phyloP scores from a whole-genome alignment of 352 stramenopile species.

The Aphanomyces stellatus region DNA sequence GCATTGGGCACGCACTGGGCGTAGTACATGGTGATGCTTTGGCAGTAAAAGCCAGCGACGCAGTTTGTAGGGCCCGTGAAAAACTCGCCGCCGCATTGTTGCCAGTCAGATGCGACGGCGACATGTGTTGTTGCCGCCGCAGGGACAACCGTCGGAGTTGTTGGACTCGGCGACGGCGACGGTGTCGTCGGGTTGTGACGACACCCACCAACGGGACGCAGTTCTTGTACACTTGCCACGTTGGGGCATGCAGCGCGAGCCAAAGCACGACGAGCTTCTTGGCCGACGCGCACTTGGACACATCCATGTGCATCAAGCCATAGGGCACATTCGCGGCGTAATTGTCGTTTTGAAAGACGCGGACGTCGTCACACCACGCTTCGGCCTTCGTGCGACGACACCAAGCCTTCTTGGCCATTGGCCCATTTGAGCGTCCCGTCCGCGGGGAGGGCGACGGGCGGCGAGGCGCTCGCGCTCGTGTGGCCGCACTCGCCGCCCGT shows the following conservation, averaged over 20 bases:
- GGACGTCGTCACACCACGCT: conserved; percentile 5
- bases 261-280: conserved; percentile 8
- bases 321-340: not conserved
- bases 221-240: not conserved
- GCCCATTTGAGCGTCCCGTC: conserved; percentile 10
- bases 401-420: not conserved
- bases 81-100: conserved; percentile 3
- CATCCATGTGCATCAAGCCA: not conserved
- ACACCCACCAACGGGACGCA: not conserved
- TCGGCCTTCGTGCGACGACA: not conserved
- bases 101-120: not conserved
- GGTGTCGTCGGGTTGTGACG: not conserved
- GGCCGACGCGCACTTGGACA: not conserved
- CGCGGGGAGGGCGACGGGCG: not conserved
- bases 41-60: not conserved
- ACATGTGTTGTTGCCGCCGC: too few relatives aligned
- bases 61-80: conserved; percentile 8
- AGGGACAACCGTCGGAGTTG: too few relatives aligned
- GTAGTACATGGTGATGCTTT: not conserved
- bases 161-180: not conserved
- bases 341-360: not conserved
- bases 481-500: conserved; percentile 12
- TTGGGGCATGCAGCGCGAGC: not conserved
- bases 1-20: conserved; percentile 1
- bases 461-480: not conserved